Percentiles rank a stretch among this genome's conserved stretches.
Evolutionary conservation across 345 rosid species (phyloP).

Genomic region (Pistacia vera): DNA sequence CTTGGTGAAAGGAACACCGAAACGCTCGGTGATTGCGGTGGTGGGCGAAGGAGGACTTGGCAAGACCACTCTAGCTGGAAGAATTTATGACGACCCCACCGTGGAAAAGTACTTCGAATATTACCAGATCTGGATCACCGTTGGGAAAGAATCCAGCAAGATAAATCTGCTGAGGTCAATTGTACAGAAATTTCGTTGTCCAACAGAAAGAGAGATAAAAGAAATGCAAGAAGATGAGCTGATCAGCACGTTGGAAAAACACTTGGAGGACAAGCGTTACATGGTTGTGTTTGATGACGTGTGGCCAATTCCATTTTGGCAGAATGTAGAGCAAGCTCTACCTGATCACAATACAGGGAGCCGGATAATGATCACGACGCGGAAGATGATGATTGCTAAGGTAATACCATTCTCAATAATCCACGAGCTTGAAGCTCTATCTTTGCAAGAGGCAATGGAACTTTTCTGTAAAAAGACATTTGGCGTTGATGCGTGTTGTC

Average conservation of each 20-base stretch:
- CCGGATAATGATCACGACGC: constrained; percentile 14
- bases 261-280: not conserved
- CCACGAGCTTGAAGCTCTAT: not conserved
- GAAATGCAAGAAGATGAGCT: not conserved
- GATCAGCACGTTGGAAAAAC: not conserved
- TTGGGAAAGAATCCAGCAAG: too few species aligned
- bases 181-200: not conserved
- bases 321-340: not conserved
- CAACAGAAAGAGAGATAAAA: not conserved
- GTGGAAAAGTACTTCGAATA: not conserved
- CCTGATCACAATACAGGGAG: constrained; percentile 8
- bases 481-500: constrained; percentile 3
- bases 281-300: not conserved
- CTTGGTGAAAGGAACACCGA: not conserved
- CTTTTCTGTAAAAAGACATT: constrained; percentile 21
- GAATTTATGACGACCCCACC: not conserved
- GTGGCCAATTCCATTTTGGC: constrained; percentile 8
- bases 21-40: constrained; percentile 4
- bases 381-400: too few species aligned
- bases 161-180: not conserved
- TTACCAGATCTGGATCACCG: constrained; percentile 17
- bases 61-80: constrained; percentile 24
- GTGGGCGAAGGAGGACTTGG: constrained; percentile 29
- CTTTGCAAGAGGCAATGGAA: not conserved
- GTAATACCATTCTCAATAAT: too few species aligned